Base-by-base conservation (phyloP, 805 yeast genomes). In the Candida maesae region DNA sequence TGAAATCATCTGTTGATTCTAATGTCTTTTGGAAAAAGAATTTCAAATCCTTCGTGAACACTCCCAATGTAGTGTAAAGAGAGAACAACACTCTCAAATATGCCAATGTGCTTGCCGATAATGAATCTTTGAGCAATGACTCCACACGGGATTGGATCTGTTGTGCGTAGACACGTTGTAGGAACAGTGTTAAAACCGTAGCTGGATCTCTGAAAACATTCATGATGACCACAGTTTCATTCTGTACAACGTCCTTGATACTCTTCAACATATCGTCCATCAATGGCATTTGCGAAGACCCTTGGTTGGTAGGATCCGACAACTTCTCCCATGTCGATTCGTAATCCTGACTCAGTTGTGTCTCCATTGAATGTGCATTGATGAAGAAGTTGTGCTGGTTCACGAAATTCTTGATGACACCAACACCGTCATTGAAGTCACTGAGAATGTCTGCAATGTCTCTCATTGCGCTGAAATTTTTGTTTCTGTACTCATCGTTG, bases 351-450 rank as follows among this genome's bases (percentile, higher is more conserved):
- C 49, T 43, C 26, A 64, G 53, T 12, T 47, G 63, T 23, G 23
- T 31, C 6, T 61, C 57, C 7, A 55, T 41, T 3, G 45, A 35
- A 9, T 40, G 56, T 28, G 60, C 64, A 51, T 61, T 53, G 36
- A 64, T 67, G 60, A 90, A 84, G 44, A 82, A 74, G 36, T 80
- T 84, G 56, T 85, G 87, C 56, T 85, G 88, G 56, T 78, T 79
- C 31, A 90, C 84, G 63, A 86, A 91, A 36, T 82, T 79, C 56
- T 82, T 87, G 8, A 87, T 83, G 8, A 90, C 91, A 44, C 83
- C 80, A 10, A 76, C 71, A 11, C 96, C 96, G 15, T 88, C 91
- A 56, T 91, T 90, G 66, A 81, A 91, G 46, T 80, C 85, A 39
- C 79, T 75, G 36, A 90, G 68, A 14, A 89, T 76, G 37, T 77